A percentile compares a stretch with the other conserved stretches of the same genome.
phyloP scores from a whole-genome alignment of 768 basidiomycete species.

The Rickenella mellea region DNA sequence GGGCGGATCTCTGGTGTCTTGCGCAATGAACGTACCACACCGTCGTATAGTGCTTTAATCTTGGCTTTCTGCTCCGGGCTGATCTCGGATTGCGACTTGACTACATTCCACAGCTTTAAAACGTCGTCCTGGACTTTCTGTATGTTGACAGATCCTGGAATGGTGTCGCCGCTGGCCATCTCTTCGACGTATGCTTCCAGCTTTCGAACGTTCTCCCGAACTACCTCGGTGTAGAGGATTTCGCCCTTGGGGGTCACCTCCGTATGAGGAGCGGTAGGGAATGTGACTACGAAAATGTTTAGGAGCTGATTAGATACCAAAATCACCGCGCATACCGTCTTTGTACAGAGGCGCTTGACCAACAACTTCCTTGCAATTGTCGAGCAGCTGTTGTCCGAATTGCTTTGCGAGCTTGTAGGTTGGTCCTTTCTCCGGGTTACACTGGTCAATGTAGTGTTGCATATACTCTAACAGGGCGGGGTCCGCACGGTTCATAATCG shows the following conservation, averaged over 20 bases:
- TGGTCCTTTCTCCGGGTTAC: slow-evolving; percentile 74
- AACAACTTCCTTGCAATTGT: slow-evolving; percentile 84
- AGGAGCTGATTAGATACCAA: slow-evolving; percentile 2
- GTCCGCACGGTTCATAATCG: slow-evolving; percentile 96
- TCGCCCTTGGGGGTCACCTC: slow-evolving; percentile 92
- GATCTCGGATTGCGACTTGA: slow-evolving; percentile 95
- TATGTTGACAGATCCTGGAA: slow-evolving; percentile 77
- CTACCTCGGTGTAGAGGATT: slow-evolving; percentile 89
- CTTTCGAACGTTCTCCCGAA: slow-evolving; percentile 93
- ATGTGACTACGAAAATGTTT: slow-evolving; percentile 56
- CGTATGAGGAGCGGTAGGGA: slow-evolving; percentile 95
- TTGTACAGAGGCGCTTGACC: slow-evolving; percentile 86
- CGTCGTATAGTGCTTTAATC: slow-evolving; percentile 91
- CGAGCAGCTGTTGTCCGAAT: slow-evolving; percentile 90
- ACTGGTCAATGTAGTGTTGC: slow-evolving; percentile 88
- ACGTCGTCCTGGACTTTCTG: slow-evolving; percentile 98
- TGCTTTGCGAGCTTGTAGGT: slow-evolving; percentile 94
- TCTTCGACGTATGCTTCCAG: slow-evolving; percentile 96
- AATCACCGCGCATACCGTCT: slow-evolving; percentile 58
- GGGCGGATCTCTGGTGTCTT: slow-evolving; percentile 61
- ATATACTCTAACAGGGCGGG: slow-evolving; percentile 87
- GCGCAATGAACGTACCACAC: slow-evolving; percentile 87
- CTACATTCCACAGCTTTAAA: slow-evolving; percentile 92
- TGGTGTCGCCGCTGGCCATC: slow-evolving; percentile 93
- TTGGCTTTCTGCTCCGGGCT: slow-evolving; percentile 94